Evolutionary conservation across 345 rosid species (phyloP).

Genomic region (Eutrema heterophyllum): DNA sequence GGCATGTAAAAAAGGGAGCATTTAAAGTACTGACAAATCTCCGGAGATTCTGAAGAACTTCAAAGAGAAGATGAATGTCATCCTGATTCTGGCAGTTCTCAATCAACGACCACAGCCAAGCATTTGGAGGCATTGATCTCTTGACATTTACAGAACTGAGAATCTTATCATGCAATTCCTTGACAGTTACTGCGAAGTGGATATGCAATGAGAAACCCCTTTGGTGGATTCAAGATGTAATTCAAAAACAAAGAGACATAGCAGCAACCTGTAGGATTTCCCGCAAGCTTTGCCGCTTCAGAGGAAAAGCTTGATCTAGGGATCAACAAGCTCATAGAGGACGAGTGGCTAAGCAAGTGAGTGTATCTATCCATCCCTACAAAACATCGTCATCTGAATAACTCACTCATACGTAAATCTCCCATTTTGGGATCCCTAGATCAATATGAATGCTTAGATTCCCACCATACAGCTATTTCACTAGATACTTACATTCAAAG

Average conservation of each 20-base stretch:
- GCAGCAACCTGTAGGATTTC: conserved; percentile 46
- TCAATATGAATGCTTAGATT: not conserved
- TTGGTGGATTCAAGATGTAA: not conserved
- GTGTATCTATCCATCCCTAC: conserved; percentile 25
- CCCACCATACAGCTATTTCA: not conserved
- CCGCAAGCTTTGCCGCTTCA: conserved; percentile 16
- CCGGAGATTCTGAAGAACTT: conserved; percentile 55
- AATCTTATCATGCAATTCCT: conserved; percentile 62
- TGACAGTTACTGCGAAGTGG: conserved; percentile 53
- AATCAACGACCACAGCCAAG: conserved; percentile 81
- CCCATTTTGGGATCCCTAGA: not conserved
- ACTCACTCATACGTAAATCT: not conserved
- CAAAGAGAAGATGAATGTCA: conserved; percentile 70
- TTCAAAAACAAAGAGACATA: not conserved
- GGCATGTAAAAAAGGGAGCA: not conserved
- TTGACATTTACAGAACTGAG: conserved; percentile 52
- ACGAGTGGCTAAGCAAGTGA: conserved; percentile 2
- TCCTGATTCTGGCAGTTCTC: conserved; percentile 55
- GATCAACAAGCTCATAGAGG: conserved; percentile 16
- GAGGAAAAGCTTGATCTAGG: conserved; percentile 36
- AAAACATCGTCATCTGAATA: not conserved
- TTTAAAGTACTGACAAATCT: conserved; percentile 56
- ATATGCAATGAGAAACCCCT: conserved; percentile 7
- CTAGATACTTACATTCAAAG: not conserved
- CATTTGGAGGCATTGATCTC: conserved; percentile 74